Evolutionary conservation across 495 filamentous ascomycete species (phyloP).

Genomic region (Aspergillus affinis): DNA sequence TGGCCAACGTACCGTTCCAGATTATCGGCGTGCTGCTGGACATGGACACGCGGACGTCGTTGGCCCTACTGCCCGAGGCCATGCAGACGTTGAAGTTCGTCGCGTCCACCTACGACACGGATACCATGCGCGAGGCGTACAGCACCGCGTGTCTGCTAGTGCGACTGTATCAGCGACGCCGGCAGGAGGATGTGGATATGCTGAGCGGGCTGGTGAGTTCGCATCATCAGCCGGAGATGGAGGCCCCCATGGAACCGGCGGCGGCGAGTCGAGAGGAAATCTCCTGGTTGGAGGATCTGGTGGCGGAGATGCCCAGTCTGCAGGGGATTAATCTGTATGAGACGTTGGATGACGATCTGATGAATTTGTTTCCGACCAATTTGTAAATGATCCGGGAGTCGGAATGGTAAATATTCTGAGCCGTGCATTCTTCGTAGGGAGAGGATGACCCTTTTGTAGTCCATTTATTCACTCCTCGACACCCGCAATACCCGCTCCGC

Average conservation of each 20-base stretch:
- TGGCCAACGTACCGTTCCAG: constrained; percentile 54
- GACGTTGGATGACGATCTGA: constrained; percentile 28
- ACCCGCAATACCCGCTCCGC: too few species aligned
- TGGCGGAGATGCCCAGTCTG: constrained; percentile 40
- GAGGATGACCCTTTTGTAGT: too few species aligned
- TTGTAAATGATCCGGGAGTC: too few species aligned
- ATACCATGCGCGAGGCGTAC: constrained; percentile 47
- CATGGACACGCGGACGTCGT: constrained; percentile 44
- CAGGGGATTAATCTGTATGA: constrained; percentile 37
- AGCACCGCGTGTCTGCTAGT: constrained; percentile 45
- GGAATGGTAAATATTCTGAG: too few species aligned
- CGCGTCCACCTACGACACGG: constrained; percentile 39
- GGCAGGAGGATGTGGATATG: constrained; percentile 21
- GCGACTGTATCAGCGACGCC: constrained; percentile 35
- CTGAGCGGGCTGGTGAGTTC: constrained; percentile 1
- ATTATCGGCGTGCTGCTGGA: constrained; percentile 50
- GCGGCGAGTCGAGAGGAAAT: constrained; percentile 28
- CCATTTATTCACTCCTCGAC: too few species aligned
- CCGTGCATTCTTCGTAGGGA: too few species aligned
- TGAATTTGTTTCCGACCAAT: not conserved
- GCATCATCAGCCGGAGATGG: not conserved
- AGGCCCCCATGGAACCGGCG: constrained; percentile 11
- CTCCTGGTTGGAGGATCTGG: constrained; percentile 36
- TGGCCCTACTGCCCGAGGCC: constrained; percentile 44
- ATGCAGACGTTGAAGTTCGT: constrained; percentile 46